Evolutionary conservation across 306 rosid species (phyloP).

Genomic region (Glycine latifolia): DNA sequence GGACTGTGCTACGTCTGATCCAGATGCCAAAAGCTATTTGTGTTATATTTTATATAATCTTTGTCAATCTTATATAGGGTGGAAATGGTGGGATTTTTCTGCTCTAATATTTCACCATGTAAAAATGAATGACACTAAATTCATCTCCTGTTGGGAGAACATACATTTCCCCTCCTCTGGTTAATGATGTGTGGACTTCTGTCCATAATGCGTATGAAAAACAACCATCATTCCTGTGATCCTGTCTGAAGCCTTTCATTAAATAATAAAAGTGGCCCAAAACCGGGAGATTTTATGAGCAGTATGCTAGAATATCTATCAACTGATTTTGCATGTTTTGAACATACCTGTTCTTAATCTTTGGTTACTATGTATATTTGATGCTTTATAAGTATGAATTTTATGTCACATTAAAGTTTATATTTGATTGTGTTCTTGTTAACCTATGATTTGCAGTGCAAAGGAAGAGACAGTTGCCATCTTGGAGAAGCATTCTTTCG

Average conservation of each 20-base stretch:
- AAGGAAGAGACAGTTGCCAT: constrained; percentile 71
- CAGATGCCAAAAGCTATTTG: constrained; percentile 29
- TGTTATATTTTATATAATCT: neutral
- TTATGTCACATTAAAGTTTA: constrained; percentile 4
- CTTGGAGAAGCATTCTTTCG: constrained; percentile 66
- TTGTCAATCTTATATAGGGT: constrained; percentile 20
- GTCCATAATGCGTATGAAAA: constrained; percentile 23
- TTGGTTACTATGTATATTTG: constrained; percentile 5
- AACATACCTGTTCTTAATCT: constrained; percentile 18
- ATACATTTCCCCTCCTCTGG: neutral
- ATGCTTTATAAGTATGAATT: constrained; percentile 10
- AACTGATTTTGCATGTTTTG: constrained; percentile 29
- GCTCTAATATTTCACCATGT: constrained; percentile 30
- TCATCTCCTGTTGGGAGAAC: constrained; percentile 19
- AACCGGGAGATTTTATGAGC: neutral
- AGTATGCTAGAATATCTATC: too few species aligned
- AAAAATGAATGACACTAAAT: constrained; percentile 31
- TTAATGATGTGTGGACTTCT: neutral
- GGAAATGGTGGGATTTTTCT: constrained; percentile 21
- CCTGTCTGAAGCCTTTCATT: constrained; percentile 22
- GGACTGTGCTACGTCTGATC: constrained; percentile 23
- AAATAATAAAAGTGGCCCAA: constrained; percentile 1
- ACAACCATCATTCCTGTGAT: neutral
- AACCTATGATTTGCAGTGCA: constrained; percentile 61
- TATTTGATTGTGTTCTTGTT: constrained; percentile 38